Conservation (phyloP, 179 eudicot genomes). For the Drosera spatulata region DNA sequence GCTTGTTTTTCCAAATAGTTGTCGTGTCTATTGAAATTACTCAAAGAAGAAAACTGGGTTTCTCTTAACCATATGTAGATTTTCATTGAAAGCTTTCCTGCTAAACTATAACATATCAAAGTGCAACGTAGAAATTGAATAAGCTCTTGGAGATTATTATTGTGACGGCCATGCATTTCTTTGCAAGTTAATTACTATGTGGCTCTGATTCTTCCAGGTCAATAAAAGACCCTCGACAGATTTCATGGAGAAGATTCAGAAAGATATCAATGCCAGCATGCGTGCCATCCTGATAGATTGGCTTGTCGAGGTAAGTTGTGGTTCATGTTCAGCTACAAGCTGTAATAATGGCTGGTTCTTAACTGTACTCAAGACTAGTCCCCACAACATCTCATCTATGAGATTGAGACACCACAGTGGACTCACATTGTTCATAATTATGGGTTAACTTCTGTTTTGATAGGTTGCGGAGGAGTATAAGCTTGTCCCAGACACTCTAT, state of each 20-base stretch:
- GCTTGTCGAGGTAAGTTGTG: slow-evolving; percentile 74
- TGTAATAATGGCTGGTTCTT: not conserved
- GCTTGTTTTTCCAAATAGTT: too few relatives aligned
- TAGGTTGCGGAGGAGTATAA: slow-evolving; percentile 89
- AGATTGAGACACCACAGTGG: not conserved
- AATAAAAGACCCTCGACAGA: slow-evolving; percentile 68
- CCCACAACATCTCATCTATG: not conserved
- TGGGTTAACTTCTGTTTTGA: not conserved
- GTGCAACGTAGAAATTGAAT: not conserved
- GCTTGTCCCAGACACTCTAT: slow-evolving; percentile 83
- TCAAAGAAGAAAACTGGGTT: too few relatives aligned
- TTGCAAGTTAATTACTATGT: not conserved
- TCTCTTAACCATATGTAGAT: too few relatives aligned
- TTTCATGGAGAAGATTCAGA: slow-evolving; percentile 76
- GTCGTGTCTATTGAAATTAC: too few relatives aligned
- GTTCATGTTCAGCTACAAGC: not conserved
- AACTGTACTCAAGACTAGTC: not conserved
- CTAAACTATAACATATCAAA: too few relatives aligned
- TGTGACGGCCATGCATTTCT: not conserved
- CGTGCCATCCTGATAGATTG: slow-evolving; percentile 78
- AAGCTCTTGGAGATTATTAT: not conserved
- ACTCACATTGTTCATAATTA: not conserved
- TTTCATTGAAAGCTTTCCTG: not conserved
- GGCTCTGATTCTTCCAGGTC: slow-evolving; percentile 21
- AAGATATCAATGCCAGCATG: slow-evolving; percentile 85